Evolutionary conservation across 371 early-diverging fungal genomes (phyloP).

Genomic region (Haplosporangium sp.): DNA sequence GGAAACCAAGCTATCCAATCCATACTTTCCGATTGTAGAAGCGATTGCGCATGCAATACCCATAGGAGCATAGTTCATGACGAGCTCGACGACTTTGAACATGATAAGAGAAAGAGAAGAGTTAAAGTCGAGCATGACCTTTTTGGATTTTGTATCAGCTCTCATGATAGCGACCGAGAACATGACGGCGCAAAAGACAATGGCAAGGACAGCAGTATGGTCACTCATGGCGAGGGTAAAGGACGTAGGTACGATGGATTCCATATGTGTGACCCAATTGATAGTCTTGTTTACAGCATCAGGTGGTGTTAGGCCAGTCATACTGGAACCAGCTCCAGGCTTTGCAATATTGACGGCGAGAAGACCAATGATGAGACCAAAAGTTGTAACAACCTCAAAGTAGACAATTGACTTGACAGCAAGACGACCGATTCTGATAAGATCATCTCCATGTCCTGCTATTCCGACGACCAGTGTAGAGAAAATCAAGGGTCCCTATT

Average conservation of each 20-base stretch:
- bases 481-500: constrained; percentile 75
- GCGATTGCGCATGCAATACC: constrained; percentile 79
- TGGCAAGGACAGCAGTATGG: constrained; percentile 69
- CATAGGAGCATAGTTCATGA: constrained; percentile 84
- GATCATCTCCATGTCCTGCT: constrained; percentile 82
- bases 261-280: constrained; percentile 64
- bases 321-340: constrained; percentile 68
- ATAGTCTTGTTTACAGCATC: constrained; percentile 56
- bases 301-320: constrained; percentile 52
- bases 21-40: constrained; percentile 75
- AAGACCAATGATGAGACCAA: constrained; percentile 80
- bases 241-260: constrained; percentile 66
- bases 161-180: constrained; percentile 76
- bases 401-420: constrained; percentile 77
- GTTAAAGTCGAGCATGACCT: constrained; percentile 69
- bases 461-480: constrained; percentile 80
- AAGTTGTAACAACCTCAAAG: constrained; percentile 75
- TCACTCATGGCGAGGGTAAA: constrained; percentile 68
- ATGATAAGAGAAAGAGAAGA: constrained; percentile 72
- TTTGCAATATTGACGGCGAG: constrained; percentile 72
- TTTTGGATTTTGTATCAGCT: constrained; percentile 63
- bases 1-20: constrained; percentile 70
- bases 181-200: constrained; percentile 78
- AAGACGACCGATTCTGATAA: constrained; percentile 70
- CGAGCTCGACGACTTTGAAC: constrained; percentile 76